phyloP scores from a whole-genome alignment of 768 basidiomycete genomes.

The Lactarius sanguifluus region DNA sequence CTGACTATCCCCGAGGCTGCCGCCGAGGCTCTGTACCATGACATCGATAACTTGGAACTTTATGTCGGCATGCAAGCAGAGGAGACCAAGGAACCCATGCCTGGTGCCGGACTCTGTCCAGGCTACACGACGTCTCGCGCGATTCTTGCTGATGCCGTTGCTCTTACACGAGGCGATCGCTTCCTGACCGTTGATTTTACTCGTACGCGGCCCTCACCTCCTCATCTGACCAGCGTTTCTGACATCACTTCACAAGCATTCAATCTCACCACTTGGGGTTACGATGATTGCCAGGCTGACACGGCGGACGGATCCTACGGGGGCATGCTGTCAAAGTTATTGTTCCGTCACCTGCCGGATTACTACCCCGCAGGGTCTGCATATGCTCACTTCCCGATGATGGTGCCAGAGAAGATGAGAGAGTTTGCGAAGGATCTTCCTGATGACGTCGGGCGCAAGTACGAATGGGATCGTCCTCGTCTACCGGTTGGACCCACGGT shows the following conservation, averaged over 20 bases:
- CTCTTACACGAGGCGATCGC: conserved; percentile 73
- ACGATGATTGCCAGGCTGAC: conserved; percentile 65
- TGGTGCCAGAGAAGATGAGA: conserved; percentile 56
- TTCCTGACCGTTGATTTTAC: conserved; percentile 78
- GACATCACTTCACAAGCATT: conserved; percentile 44
- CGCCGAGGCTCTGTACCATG: conserved; percentile 63
- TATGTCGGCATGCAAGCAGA: conserved; percentile 59
- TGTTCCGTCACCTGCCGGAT: conserved; percentile 69
- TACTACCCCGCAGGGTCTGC: conserved; percentile 63
- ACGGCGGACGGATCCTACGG: conserved; percentile 69
- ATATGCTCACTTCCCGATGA: conserved; percentile 82
- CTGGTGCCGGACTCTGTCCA: conserved; percentile 77
- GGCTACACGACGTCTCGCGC: conserved; percentile 83
- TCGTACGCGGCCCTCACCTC: conserved; percentile 45
- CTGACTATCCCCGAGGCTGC: conserved; percentile 43
- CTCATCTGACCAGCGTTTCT: not conserved
- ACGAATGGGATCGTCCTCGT: conserved; percentile 58
- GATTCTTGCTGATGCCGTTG: conserved; percentile 80
- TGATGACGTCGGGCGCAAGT: conserved; percentile 42
- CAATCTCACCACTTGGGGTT: conserved; percentile 81
- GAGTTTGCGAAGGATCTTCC: conserved; percentile 39
- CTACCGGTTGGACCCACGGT: conserved; percentile 19
- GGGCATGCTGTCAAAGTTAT: conserved; percentile 69
- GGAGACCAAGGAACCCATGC: conserved; percentile 58
- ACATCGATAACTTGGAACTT: conserved; percentile 79